These are phyloP conservation scores for Xylariales sp. DNA, from an alignment of 2,329 filamentous ascomycete species.

Conservation along the genomic window DNA sequence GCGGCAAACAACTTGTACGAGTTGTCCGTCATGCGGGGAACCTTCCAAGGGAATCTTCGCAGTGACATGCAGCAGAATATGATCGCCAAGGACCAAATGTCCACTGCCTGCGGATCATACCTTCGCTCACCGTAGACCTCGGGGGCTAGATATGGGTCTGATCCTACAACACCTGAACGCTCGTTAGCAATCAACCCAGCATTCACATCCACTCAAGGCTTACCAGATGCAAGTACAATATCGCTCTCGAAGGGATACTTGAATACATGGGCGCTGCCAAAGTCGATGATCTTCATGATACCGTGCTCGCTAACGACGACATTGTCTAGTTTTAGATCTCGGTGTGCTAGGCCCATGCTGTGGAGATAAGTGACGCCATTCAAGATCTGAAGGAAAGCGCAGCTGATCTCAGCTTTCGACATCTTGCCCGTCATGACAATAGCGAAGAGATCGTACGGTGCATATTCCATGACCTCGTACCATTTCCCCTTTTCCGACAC, in stretches of 20 bases:
- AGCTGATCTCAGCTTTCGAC: constrained; percentile 84
- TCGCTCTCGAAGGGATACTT: constrained; percentile 95
- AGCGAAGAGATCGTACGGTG: constrained; percentile 91
- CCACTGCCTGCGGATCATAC: constrained; percentile 89
- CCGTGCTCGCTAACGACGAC: constrained; percentile 94
- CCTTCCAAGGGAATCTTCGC: constrained; percentile 93
- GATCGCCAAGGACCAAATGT: constrained; percentile 97
- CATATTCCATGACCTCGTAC: constrained; percentile 99
- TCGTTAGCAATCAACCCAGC: constrained; percentile 14
- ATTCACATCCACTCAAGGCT: no score
- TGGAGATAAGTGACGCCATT: constrained; percentile 94
- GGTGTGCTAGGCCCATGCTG: constrained; percentile 88
- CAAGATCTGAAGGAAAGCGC: constrained; percentile 88
- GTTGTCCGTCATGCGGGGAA: constrained; percentile 85
- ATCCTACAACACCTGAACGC: constrained; percentile 59
- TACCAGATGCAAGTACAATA: constrained; percentile 75
- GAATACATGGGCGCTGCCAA: constrained; percentile 95
- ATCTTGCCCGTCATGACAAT: constrained; percentile 99
- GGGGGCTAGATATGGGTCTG: constrained; percentile 92
- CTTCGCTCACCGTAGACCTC: constrained; percentile 93
- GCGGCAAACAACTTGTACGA: constrained; percentile 92
- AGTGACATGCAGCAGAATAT: constrained; percentile 99
- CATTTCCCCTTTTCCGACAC: constrained; percentile 90
- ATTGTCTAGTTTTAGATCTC: constrained; percentile 95
- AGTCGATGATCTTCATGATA: constrained; percentile 99